Conservation (phyloP, 2,329 filamentous ascomycete species). For the Tolypocladium inflatum region DNA sequence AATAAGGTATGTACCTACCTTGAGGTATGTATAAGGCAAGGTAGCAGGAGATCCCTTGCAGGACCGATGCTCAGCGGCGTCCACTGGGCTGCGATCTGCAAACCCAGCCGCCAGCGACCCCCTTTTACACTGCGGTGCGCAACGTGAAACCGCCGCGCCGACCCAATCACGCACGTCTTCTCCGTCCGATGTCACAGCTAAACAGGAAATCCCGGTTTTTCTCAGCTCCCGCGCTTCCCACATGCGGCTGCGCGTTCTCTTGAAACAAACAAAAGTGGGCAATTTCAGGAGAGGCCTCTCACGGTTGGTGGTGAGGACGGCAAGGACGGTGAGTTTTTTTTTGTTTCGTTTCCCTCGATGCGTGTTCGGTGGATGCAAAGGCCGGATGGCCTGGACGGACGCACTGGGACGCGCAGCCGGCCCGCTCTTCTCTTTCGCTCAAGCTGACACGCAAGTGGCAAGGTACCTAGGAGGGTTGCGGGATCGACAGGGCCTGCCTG, state of each 20-base stretch:
- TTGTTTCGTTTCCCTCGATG: neutral
- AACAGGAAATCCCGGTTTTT: neutral
- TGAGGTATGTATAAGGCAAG: too few relatives aligned
- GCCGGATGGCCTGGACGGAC: too few relatives aligned
- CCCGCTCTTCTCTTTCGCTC: neutral
- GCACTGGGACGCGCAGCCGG: too few relatives aligned
- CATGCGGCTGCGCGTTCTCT: neutral
- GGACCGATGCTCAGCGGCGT: neutral
- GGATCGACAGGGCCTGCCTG: neutral
- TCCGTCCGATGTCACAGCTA: neutral
- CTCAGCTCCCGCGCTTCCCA: neutral
- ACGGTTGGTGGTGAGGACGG: neutral
- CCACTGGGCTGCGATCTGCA: neutral
- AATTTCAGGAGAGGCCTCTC: neutral
- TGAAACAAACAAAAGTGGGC: neutral
- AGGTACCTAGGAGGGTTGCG: neutral
- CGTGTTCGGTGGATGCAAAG: neutral
- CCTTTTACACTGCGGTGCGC: neutral
- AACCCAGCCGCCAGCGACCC: too few relatives aligned
- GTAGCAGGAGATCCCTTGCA: neutral
- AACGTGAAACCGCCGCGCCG: neutral
- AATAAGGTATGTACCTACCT: too few relatives aligned
- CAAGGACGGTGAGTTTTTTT: neutral
- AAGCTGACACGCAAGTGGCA: neutral
- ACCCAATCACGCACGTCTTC: neutral